Base-by-base conservation (phyloP, 1,284 basidiomycete genomes). In the Ganoderma lingzhi region DNA sequence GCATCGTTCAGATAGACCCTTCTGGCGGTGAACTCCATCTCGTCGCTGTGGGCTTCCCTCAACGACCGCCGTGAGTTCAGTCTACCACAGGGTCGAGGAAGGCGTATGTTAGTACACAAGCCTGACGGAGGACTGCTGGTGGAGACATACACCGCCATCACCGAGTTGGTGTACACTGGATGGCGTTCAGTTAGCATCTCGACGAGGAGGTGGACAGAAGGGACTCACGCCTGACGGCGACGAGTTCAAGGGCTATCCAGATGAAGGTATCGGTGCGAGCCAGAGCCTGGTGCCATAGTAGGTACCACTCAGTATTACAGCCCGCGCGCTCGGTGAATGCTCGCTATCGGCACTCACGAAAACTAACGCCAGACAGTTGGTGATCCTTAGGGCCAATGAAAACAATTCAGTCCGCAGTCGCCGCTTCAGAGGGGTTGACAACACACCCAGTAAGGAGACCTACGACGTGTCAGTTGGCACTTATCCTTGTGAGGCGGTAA, bases 381-480 rank as follows among this genome's bases (percentile, higher is more conserved):
- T 30, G 23, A 65, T 41, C 14, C 64, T 65, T 14, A 19, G 14
- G 23, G 28, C 10, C 28, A 28, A 60, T 19, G 23, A 15, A 58
- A 28, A 10, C 14, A 53, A 14, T 53, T 35, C 17, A 60, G 44
- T 28, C 17, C 35, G 37, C 23, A 1, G 28, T 35, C n/a, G 32
- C 3, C 4, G 30, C 23, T 19, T 12, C 32, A 10, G 39, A 28
- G 17, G 9, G 19, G 12, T 44, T 3, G n/a, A 58, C 19, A 1
- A 5, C 32, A 9, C 48, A 65, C 64, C 64, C 64, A 6, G 58
- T 65, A 17, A 65, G 64, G 17, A 65, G n/a, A n/a, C 64, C 64
- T 65, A 51, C 37, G n/a, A 0, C 42, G 39, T 6, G 23, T 58
- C 32, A 9, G 17, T 9, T 35, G 19, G 30, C n/a, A 17, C 9